Conservation (phyloP, 345 rosid species). For the Carallia pectinifolia region DNA sequence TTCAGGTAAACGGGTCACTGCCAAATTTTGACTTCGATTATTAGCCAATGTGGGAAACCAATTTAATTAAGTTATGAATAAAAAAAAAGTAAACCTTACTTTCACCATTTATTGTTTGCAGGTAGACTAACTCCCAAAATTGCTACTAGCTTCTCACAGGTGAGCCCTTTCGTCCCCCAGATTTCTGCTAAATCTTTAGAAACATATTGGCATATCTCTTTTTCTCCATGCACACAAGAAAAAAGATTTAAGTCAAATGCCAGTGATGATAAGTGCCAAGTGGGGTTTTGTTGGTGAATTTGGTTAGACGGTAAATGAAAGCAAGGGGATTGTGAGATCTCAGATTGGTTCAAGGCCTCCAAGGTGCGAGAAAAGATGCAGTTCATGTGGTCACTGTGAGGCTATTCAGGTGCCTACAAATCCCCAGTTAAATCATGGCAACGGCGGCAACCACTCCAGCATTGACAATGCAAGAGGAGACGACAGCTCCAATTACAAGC, state of each 20-base stretch:
- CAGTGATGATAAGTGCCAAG: background rate
- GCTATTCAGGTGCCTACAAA: conserved; percentile 89
- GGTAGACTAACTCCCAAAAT: conserved; percentile 55
- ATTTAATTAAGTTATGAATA: background rate
- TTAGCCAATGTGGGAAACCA: background rate
- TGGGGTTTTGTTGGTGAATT: background rate
- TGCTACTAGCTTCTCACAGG: conserved; percentile 35
- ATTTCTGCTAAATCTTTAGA: too few relatives aligned
- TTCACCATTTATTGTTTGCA: conserved; percentile 25
- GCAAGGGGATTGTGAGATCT: conserved; percentile 45
- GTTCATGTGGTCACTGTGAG: conserved; percentile 71
- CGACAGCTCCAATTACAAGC: conserved; percentile 69
- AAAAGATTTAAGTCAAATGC: too few relatives aligned
- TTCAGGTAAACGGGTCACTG: conserved; percentile 49
- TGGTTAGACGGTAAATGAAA: conserved; percentile 32
- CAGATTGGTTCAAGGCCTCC: conserved; percentile 91
- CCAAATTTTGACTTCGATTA: conserved; percentile 17
- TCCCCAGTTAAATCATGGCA: conserved; percentile 44
- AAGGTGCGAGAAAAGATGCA: conserved; percentile 79
- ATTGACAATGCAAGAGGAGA: conserved; percentile 61
- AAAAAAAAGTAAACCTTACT: background rate
- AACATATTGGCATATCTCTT: too few relatives aligned
- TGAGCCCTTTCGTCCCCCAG: conserved; percentile 3
- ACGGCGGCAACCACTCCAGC: conserved; percentile 24
- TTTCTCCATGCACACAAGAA: too few relatives aligned